Base-by-base conservation (phyloP, 371 early-diverging fungal species). In the Mortierella sp. region DNA sequence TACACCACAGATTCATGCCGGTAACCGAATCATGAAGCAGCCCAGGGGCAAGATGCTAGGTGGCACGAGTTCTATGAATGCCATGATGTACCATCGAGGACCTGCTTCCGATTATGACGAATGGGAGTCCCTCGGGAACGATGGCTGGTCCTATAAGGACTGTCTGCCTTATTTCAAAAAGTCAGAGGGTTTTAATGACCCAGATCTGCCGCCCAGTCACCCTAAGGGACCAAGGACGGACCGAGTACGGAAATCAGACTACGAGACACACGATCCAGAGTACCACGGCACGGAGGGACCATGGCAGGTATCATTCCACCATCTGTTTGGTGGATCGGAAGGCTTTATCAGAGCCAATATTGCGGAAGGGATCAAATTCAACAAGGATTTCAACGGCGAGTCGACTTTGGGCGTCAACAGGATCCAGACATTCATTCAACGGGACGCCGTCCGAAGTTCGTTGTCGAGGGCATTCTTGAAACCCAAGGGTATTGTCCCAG, bases 1-100 rank as follows among this genome's bases (percentile, higher is more conserved):
- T 2, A 56, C 52, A 0, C 62, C 70, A 1, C 72, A 71, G 48
- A n/a, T 34, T 6, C 72, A 71, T 42, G 72, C 65, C 0, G 65
- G 41, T 3, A 53, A 54, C 28, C 34, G 72, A 17, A 27, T 50
- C 21, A 61, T 66, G 73, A 65, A 52, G 39, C 73, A 72, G 26
- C 73, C 73, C 1, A 42, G 73, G 30, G 73, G 73, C 7, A 72
- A 66, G 26, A 14, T 62, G 8, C 53, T 72, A 2, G 66, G 66
- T 3, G 64, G 70, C 0, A 50, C 48, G 15, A 51, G 58, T 24
- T 47, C 65, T 24, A 68, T 79, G 49, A 75, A 67, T 12, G 71
- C 60, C 34, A 64, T 75, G 68, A 69, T 69, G 41, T 78, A 82
- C 53, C 80, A 79, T 34, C 82, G 80, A 30, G 81, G 75, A 43